Base-by-base conservation (phyloP, 306 rosid genomes). In the Aeschynomene evenia region DNA sequence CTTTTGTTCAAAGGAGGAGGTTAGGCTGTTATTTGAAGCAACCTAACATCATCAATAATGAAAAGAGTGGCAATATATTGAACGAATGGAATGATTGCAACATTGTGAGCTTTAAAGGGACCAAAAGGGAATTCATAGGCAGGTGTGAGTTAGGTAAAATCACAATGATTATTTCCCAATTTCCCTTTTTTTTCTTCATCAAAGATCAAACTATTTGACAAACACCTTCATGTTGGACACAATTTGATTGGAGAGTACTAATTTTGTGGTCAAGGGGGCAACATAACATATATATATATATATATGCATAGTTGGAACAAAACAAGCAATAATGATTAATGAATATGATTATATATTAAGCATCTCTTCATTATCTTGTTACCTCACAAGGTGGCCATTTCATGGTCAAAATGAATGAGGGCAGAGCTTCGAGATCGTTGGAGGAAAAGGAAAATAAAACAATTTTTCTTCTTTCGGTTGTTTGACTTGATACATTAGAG, bases 321-420 rank as follows among this genome's bases (percentile, higher is more conserved):
- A 73, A 65, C 70, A 76, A 66, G 63, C 24, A 7, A 19, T 39
- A 48, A 43, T 51, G 21, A 45, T 1, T n/a, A n/a, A n/a, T n/a
- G n/a, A n/a, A n/a, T n/a, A n/a, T n/a, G n/a, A n/a, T n/a, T n/a
- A n/a, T n/a, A n/a, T n/a, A 50, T 36, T 54, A 16, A 23, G 23
- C 36, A 63, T 8, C 49, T 20, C 31, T 64, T 40, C 54, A 65
- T 50, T 53, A 45, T 70, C 39, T 36, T 45, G 20, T 46, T 23
- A 31, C 46, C 40, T 31, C 24, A 57, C 10, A 67, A 54, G 36
- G 63, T 57, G 58, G 63, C 68, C 45, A 45, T 65, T 72, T 61
- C 40, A 73, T 78, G 72, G 87, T 81, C 88, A 83, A 81, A 72
- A 60, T 39, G 43, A 52, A 66, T n/a, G 2, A 60, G 63, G 72